Conservation (phyloP, 2,329 filamentous ascomycete genomes). For the Penicillium rolfsii region DNA sequence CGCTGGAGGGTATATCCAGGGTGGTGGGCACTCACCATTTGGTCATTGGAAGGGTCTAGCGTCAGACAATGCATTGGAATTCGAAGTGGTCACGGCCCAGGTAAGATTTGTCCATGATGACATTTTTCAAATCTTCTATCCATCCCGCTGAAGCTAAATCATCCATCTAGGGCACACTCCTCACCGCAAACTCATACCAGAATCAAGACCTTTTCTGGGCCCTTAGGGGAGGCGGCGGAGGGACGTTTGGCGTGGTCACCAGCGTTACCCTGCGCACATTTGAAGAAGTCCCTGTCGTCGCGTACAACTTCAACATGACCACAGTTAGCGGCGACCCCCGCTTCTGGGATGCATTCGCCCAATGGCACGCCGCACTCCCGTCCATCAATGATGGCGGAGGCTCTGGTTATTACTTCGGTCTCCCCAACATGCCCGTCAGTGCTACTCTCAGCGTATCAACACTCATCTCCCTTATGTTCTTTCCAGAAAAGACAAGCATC, state of each 20-base stretch:
- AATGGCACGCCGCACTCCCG: conserved; percentile 47
- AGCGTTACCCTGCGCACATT: conserved; percentile 50
- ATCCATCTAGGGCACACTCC: conserved; percentile 10
- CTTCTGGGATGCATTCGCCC: conserved; percentile 31
- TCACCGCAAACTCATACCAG: conserved; percentile 22
- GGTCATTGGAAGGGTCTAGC: conserved; percentile 39
- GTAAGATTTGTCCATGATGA: conserved; percentile 24
- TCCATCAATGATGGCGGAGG: conserved; percentile 52
- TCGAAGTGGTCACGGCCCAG: conserved; percentile 34
- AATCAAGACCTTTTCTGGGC: conserved; percentile 54
- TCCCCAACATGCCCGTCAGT: conserved; percentile 31
- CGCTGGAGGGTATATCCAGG: conserved; percentile 33
- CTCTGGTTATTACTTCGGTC: conserved; percentile 44
- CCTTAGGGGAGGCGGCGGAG: conserved; percentile 59
- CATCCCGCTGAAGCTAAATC: background rate
- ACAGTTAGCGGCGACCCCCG: conserved; percentile 17
- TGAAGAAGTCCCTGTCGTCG: conserved; percentile 41
- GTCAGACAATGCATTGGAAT: conserved; percentile 42
- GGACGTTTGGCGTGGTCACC: conserved; percentile 50
- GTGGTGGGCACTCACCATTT: conserved; percentile 39
- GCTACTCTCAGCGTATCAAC: conserved; percentile 35
- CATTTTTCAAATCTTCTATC: background rate
- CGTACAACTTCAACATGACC: conserved; percentile 30
- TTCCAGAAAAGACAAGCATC: conserved; percentile 32
- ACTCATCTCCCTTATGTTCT: conserved; percentile 23